phyloP scores from a whole-genome alignment of 257 asterid species.

The Echium plantagineum region DNA sequence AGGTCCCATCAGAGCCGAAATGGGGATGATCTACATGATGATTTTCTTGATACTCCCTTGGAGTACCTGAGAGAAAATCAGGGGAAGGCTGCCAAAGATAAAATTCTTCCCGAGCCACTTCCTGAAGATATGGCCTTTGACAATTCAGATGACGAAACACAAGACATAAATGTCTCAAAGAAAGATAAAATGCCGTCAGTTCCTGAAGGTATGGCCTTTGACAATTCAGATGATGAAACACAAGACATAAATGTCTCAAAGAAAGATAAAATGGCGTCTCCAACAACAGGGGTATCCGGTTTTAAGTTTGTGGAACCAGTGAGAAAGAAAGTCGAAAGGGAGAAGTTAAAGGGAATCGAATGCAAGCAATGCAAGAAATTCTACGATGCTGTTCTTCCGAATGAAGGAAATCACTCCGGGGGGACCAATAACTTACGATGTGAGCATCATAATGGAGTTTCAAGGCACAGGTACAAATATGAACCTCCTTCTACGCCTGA shows the following conservation, averaged over 20 bases:
- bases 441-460: conserved; percentile 92
- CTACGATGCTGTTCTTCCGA: conserved; percentile 78
- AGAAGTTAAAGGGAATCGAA: conserved; percentile 71
- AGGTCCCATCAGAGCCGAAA: conserved; percentile 75
- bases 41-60: conserved; percentile 85
- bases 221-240: no score
- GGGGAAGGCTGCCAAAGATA: conserved; percentile 37
- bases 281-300: conserved; percentile 34
- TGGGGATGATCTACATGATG: conserved; percentile 82
- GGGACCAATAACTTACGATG: conserved; percentile 46
- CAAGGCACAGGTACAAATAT: conserved; percentile 87
- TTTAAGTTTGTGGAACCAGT: conserved; percentile 79
- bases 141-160: conserved; percentile 64
- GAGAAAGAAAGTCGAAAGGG: conserved; percentile 71
- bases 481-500: conserved; percentile 95
- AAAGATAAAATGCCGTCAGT: no score
- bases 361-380: conserved; percentile 96
- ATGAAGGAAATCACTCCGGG: conserved; percentile 14
- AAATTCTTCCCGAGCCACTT: conserved; percentile 17
- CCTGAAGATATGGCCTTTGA: conserved; percentile 20
- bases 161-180: conserved; percentile 46
- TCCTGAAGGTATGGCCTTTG: no score
- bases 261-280: conserved; percentile 29
- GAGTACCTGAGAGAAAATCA: conserved; percentile 49
- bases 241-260: no score